Percentiles rank a stretch among this genome's conserved stretches.
Conservation (phyloP, 2,329 filamentous ascomycete genomes). For the Magnaporthiopsis rhizophila region DNA sequence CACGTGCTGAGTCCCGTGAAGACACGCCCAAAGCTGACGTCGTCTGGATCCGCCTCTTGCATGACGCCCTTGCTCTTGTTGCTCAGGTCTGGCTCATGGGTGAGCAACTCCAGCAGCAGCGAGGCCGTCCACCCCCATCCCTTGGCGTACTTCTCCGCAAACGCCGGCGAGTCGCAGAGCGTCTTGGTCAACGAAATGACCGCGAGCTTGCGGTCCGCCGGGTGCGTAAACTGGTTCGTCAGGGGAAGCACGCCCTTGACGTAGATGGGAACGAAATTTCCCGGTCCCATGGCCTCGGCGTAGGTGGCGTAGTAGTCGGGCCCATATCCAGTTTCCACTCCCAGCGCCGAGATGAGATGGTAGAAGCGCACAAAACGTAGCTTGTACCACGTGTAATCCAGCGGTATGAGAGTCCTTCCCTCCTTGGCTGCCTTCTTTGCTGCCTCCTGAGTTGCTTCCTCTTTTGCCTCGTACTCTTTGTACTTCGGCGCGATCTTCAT, state of each 20-base stretch:
- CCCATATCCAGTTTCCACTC: constrained; percentile 71
- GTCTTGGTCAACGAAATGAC: constrained; percentile 92
- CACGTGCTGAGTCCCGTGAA: constrained; percentile 93
- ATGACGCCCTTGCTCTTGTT: constrained; percentile 63
- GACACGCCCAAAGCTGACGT: constrained; percentile 88
- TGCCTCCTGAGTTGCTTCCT: not conserved
- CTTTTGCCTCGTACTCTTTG: not conserved
- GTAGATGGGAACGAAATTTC: constrained; percentile 79
- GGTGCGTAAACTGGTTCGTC: constrained; percentile 79
- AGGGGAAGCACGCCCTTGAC: constrained; percentile 78
- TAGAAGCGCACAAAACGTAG: constrained; percentile 89
- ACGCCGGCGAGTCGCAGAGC: constrained; percentile 75
- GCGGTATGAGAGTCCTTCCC: not conserved
- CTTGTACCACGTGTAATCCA: constrained; percentile 44
- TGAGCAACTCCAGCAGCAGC: constrained; percentile 78
- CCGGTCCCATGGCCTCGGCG: constrained; percentile 72
- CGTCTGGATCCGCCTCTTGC: constrained; percentile 84
- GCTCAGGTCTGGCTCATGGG: constrained; percentile 70
- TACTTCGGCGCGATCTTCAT: not conserved
- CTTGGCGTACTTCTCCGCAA: constrained; percentile 73
- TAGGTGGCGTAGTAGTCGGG: constrained; percentile 85
- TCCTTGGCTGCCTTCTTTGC: not conserved
- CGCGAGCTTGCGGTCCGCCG: constrained; percentile 85
- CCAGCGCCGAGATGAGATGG: constrained; percentile 73
- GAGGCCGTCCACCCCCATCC: constrained; percentile 90